Evolutionary conservation across 129 eudicot genomes (phyloP).

Genomic region (Chrysanthemum seticuspe): DNA sequence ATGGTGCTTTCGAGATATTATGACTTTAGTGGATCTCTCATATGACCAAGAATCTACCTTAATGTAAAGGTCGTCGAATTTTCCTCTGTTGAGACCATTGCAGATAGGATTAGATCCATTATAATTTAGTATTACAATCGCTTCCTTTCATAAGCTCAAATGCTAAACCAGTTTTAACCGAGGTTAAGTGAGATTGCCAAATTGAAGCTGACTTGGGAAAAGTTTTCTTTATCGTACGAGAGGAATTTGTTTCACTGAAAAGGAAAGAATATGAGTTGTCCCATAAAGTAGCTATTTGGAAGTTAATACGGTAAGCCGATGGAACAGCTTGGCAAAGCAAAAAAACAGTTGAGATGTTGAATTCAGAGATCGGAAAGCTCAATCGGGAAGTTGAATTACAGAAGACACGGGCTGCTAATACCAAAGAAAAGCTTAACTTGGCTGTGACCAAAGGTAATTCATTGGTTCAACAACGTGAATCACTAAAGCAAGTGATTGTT

Average conservation of each 20-base stretch:
- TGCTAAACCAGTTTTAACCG: slow-evolving; percentile 47
- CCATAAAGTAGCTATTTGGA: slow-evolving; percentile 49
- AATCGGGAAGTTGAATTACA: slow-evolving; percentile 71
- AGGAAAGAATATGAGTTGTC: slow-evolving; percentile 49
- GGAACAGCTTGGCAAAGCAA: slow-evolving; percentile 47
- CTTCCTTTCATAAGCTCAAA: slow-evolving; percentile 50
- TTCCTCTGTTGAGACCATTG: slow-evolving; percentile 35
- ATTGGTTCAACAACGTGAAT: slow-evolving; percentile 85
- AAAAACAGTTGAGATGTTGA: slow-evolving; percentile 36
- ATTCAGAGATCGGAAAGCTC: slow-evolving; percentile 49
- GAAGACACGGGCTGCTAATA: slow-evolving; percentile 50
- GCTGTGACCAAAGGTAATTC: slow-evolving; percentile 87
- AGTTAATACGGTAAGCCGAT: slow-evolving; percentile 37
- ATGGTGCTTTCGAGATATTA: slow-evolving; percentile 15
- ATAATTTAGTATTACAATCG: slow-evolving; percentile 48
- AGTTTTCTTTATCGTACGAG: slow-evolving; percentile 33
- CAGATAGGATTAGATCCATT: slow-evolving; percentile 39
- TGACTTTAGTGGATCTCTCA: too few species aligned
- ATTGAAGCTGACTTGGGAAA: slow-evolving; percentile 42
- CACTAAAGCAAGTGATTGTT: slow-evolving; percentile 59
- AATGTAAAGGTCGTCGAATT: slow-evolving; percentile 34
- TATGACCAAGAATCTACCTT: slow-evolving; percentile 14
- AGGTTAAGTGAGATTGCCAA: slow-evolving; percentile 44
- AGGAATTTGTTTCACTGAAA: slow-evolving; percentile 43
- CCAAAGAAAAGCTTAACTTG: slow-evolving; percentile 80